Percentiles rank a stretch among this genome's conserved stretches.
phyloP scores from a whole-genome alignment of 768 basidiomycete genomes.

The Lenzites betulinus region DNA sequence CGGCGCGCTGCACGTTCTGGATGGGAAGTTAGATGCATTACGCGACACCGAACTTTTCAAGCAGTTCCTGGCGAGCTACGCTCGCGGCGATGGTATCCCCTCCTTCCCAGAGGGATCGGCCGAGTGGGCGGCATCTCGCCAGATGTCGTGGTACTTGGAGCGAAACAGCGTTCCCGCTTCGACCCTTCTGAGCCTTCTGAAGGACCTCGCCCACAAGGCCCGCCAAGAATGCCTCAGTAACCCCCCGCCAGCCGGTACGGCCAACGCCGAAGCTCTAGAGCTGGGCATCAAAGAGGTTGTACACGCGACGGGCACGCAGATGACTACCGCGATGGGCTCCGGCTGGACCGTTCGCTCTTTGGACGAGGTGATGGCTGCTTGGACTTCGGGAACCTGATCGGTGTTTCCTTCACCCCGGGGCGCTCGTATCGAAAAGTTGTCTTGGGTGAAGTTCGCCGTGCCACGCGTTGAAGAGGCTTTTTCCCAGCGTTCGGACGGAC shows the following conservation, averaged over 20 bases:
- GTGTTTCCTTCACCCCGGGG: not conserved
- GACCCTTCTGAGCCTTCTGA: constrained; percentile 62
- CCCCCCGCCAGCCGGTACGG: constrained; percentile 54
- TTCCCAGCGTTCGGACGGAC: not conserved
- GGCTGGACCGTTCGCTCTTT: constrained; percentile 75
- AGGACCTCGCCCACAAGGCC: constrained; percentile 62
- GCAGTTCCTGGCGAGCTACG: constrained; percentile 53
- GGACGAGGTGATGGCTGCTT: constrained; percentile 63
- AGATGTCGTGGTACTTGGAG: constrained; percentile 71
- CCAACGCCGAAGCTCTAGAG: constrained; percentile 39
- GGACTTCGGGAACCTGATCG: constrained; percentile 37
- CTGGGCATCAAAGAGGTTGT: constrained; percentile 82
- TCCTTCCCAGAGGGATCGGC: constrained; percentile 16
- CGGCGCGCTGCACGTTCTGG: constrained; percentile 64
- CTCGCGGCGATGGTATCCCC: constrained; percentile 48
- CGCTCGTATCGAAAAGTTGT: not conserved
- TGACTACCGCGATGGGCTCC: constrained; percentile 66
- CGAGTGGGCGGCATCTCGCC: constrained; percentile 33
- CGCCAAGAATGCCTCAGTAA: constrained; percentile 54
- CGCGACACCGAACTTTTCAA: constrained; percentile 45
- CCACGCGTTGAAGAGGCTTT: not conserved
- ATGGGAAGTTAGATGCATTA: constrained; percentile 53
- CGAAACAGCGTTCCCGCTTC: constrained; percentile 72
- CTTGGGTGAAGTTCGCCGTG: not conserved
- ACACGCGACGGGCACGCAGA: constrained; percentile 81